Evolutionary conservation across 805 yeast species (phyloP).

Genomic region (Kodamaea fukazawae): DNA sequence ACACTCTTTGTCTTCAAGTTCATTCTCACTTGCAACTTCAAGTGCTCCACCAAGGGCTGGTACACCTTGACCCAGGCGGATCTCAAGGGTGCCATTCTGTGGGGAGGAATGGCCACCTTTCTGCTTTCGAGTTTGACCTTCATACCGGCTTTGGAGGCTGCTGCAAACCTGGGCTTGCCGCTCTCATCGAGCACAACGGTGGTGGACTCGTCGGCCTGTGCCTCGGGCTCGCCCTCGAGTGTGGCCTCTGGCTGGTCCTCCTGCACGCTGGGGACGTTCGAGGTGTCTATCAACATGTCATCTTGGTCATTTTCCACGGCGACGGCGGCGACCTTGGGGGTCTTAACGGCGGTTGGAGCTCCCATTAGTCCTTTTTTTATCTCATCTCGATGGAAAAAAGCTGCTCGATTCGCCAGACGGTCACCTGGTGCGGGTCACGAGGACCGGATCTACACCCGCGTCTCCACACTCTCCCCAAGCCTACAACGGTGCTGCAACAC

Average conservation of each 20-base stretch:
- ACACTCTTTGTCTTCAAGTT: slow-evolving; percentile 84
- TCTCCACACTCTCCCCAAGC: too few relatives aligned
- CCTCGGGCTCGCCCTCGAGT: slow-evolving; percentile 7
- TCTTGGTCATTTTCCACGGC: slow-evolving; percentile 32
- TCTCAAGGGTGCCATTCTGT: slow-evolving; percentile 92
- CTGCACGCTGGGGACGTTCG: slow-evolving; percentile 26
- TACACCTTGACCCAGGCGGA: slow-evolving; percentile 90
- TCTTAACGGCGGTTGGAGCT: slow-evolving; percentile 36
- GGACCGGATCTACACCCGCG: too few relatives aligned
- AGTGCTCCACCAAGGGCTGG: slow-evolving; percentile 92
- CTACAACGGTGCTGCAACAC: too few relatives aligned
- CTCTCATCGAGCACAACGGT: slow-evolving; percentile 71
- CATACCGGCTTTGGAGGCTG: slow-evolving; percentile 61
- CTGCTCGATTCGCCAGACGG: too few relatives aligned
- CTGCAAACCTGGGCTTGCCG: slow-evolving; percentile 83
- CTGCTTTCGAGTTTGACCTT: slow-evolving; percentile 80
- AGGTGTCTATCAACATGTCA: slow-evolving; percentile 49
- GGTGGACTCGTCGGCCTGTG: slow-evolving; percentile 16
- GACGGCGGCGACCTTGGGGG: slow-evolving; percentile 4
- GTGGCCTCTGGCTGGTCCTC: slow-evolving; percentile 14
- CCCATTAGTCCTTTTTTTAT: slow-evolving; percentile 29
- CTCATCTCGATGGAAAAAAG: slow-evolving; percentile 1
- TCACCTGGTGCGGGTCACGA: too few relatives aligned
- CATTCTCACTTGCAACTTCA: slow-evolving; percentile 95
- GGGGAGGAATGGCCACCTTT: slow-evolving; percentile 94